Evolutionary conservation across 345 rosid genomes (phyloP), one percentile per base, ranked within the genome.

Genomic region (Heritiera fomes): DNA sequence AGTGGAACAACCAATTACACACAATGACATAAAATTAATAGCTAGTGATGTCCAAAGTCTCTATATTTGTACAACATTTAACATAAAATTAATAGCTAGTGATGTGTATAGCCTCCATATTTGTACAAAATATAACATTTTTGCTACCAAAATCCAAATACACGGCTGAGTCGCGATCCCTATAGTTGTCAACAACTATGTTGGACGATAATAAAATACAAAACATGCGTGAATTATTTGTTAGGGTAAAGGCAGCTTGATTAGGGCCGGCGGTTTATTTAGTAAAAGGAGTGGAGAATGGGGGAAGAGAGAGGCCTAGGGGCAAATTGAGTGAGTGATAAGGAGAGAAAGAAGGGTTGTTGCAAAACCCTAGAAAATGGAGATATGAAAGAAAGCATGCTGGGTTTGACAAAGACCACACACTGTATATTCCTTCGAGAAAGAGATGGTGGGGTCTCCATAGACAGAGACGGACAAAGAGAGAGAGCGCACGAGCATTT

Each of bases 351-450:
- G 46, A 75, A 23, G 47, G 76, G 23, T 62, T 30, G 18, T 62
- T 80, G 86, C 79, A 76, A 85, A 89, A 81, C 88, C 86, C 88
- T 82, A 88, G 87, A 83, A 78, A 83, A 79, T 81, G 84, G 85
- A 79, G 63, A 77, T 32, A 60, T 1, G 77, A 77, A 69, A 34
- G n/a, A 80, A 78, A 84, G 93, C 91, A 84, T 90, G 93, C 87
- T 30, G 86, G 87, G 53, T 45, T 30, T 80, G 91, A 90, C 89
- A 88, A 82, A 61, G 90, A 89, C 93, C 79, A 81, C 73, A 69
- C 88, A 78, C 89, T 83, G 86, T 79, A 90, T 90, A 87, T 87
- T 90, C 93, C 91, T 88, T 87, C 89, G 85, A 88, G 90, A 90
- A 87, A 86, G 86, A 78, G 85, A 80, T 32, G 67, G 85, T 82